Percentiles rank a stretch among this genome's conserved stretches.
Evolutionary conservation across 2,329 filamentous ascomycete genomes (phyloP).

Genomic region (Rhinocladiella similis): DNA sequence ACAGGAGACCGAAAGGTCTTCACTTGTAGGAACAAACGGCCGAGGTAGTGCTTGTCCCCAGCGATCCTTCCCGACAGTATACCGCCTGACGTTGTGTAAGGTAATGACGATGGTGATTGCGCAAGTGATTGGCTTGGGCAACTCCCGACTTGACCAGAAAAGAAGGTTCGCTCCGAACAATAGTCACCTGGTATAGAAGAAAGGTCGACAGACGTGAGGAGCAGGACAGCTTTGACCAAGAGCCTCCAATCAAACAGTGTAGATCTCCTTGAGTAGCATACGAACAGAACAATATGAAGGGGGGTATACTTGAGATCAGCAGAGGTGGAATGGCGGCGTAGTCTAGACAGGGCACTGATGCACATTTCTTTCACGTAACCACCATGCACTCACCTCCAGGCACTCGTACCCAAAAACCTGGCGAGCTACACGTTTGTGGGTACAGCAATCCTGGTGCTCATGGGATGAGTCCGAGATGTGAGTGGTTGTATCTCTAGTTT

Average conservation of each 20-base stretch:
- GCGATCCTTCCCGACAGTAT: not conserved
- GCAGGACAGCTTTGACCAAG: not conserved
- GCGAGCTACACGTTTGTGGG: not conserved
- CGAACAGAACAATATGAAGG: not conserved
- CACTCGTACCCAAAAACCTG: not conserved
- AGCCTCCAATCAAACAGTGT: not conserved
- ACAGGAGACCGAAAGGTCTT: not conserved
- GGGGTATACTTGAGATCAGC: not conserved
- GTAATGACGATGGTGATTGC: not conserved
- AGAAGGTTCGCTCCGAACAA: not conserved
- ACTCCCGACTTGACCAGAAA: not conserved
- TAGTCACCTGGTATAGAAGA: conserved; percentile 3
- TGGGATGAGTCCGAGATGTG: not conserved
- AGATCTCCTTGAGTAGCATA: not conserved
- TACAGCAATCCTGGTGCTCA: not conserved
- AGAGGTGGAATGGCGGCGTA: not conserved
- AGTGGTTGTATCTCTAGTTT: not conserved
- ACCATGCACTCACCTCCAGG: not conserved
- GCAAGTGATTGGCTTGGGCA: not conserved
- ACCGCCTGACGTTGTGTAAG: not conserved
- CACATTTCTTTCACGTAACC: not conserved
- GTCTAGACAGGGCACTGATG: not conserved
- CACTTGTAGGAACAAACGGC: not conserved
- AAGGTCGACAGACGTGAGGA: not conserved
- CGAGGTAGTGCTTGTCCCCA: not conserved